Conservation (phyloP, 306 rosid species). For the Luffa acutangula region DNA sequence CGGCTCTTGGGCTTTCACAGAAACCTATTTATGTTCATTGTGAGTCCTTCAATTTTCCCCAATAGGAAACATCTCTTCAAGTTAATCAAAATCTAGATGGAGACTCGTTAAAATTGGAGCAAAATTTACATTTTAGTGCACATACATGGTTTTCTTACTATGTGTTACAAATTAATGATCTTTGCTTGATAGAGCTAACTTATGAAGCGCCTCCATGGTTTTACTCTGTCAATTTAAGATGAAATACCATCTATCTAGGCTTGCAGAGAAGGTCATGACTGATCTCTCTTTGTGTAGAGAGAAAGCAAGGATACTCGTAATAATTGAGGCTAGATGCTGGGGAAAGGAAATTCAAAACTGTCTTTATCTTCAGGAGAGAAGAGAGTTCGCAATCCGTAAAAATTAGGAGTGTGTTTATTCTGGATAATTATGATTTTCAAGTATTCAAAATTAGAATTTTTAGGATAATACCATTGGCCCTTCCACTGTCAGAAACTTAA, state of each 20-base stretch:
- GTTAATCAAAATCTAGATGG: not conserved
- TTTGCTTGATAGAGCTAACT: not conserved
- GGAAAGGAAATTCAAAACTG: not conserved
- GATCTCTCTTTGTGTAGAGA: not conserved
- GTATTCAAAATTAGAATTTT: not conserved
- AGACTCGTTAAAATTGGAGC: not conserved
- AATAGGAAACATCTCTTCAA: not conserved
- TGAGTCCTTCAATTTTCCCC: conserved; percentile 16
- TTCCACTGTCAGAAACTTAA: not conserved
- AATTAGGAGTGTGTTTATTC: not conserved
- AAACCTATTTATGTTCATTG: conserved; percentile 85
- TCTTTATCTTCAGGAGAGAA: not conserved
- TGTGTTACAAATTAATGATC: not conserved
- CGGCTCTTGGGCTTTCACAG: conserved; percentile 96
- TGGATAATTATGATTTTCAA: not conserved
- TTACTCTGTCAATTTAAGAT: not conserved
- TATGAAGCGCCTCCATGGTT: not conserved
- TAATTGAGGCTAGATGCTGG: not conserved
- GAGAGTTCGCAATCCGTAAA: not conserved
- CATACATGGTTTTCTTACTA: not conserved
- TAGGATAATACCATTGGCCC: not conserved
- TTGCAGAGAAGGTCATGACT: not conserved
- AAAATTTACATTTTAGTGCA: not conserved
- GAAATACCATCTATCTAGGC: too few relatives aligned
- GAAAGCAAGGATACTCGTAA: not conserved